Percentiles rank a stretch among this genome's conserved stretches.
phyloP scores from a whole-genome alignment of 179 eudicot genomes.

The Drosera spatulata region DNA sequence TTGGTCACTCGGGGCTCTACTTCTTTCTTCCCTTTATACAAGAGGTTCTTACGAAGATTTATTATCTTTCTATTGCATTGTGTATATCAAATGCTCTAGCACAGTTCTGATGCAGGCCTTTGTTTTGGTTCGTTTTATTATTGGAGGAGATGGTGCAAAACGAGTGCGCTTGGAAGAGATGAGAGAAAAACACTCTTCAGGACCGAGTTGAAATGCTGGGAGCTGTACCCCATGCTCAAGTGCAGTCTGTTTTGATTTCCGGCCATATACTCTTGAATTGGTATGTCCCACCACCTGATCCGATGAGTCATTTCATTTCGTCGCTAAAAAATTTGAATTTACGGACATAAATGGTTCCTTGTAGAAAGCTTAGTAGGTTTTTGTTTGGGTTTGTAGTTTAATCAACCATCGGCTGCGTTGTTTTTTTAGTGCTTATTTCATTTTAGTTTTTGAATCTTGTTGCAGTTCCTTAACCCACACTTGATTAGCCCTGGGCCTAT shows the following conservation, averaged over 20 bases:
- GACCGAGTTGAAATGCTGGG: conserved; percentile 98
- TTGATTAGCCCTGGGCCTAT: too few relatives aligned
- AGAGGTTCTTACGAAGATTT: too few relatives aligned
- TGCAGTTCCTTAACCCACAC: conserved; percentile 61
- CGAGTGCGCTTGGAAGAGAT: conserved; percentile 94
- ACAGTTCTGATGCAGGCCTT: conserved; percentile 6
- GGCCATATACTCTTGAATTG: conserved; percentile 96
- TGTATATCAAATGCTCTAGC: neutral
- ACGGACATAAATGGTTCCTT: too few relatives aligned
- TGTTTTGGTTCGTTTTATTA: conserved; percentile 69
- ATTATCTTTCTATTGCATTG: neutral
- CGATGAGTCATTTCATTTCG: too few relatives aligned
- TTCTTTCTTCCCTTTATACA: too few relatives aligned
- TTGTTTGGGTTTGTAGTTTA: too few relatives aligned
- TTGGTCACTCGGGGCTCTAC: too few relatives aligned
- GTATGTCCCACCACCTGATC: conserved; percentile 13
- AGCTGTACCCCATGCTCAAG: conserved; percentile 98
- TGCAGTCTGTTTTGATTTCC: conserved; percentile 74
- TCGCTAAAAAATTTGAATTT: too few relatives aligned
- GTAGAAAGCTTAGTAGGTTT: too few relatives aligned
- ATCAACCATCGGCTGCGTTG: too few relatives aligned
- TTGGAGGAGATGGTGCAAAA: conserved; percentile 99
- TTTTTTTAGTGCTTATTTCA: neutral
- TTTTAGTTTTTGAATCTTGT: conserved; percentile 9
- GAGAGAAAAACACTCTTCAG: conserved; percentile 97